Conservation (phyloP, 257 asterid species). For the Solanum acaule region DNA sequence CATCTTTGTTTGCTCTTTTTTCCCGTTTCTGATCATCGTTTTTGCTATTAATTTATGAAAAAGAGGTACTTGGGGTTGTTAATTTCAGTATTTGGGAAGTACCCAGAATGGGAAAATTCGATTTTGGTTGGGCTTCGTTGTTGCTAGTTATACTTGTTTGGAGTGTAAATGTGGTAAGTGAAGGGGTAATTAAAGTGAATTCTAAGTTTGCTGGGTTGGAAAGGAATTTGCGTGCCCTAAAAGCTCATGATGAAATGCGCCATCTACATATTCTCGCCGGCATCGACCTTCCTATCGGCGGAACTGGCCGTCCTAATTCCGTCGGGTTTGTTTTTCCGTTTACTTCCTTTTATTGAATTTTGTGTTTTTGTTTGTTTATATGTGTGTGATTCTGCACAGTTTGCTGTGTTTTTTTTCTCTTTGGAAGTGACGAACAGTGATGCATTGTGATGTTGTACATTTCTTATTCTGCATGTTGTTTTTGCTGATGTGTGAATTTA, state of each 20-base stretch:
- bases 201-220: conserved; percentile 72
- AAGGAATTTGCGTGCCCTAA: conserved; percentile 61
- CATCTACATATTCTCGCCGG: conserved; percentile 75
- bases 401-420: background rate
- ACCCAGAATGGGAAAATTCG: background rate
- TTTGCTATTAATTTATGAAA: background rate
- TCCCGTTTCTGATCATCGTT: background rate
- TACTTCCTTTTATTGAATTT: background rate
- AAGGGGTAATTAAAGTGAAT: conserved; percentile 53
- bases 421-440: background rate
- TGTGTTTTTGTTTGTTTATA: background rate
- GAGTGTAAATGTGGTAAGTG: background rate
- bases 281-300: conserved; percentile 95
- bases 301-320: conserved; percentile 87
- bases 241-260: conserved; percentile 82
- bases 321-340: conserved; percentile 45
- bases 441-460: background rate
- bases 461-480: background rate
- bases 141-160: background rate
- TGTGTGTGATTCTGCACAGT: background rate
- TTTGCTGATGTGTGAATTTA: background rate
- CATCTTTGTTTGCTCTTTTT: background rate
- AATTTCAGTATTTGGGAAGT: background rate
- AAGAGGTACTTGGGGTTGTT: background rate
- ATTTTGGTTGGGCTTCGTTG: background rate